Base-by-base conservation (phyloP, 164 flowering plant genomes). In the Pachysandra terminalis region DNA sequence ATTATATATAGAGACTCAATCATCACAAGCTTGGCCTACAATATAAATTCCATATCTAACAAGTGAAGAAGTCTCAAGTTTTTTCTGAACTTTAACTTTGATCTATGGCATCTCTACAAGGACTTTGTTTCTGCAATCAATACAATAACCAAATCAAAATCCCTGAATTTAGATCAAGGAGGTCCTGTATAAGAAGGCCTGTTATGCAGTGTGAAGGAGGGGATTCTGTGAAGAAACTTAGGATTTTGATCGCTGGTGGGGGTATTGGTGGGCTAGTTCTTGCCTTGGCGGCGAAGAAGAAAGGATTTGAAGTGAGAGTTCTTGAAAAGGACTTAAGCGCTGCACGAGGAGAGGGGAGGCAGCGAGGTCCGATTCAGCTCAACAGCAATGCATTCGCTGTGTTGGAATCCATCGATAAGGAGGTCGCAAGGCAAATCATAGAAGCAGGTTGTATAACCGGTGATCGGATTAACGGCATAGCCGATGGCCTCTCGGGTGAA, bases 371-470 rank as follows among this genome's bases (percentile, higher is more conserved):
- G 5, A 77, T 80, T 77, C 83, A 80, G 71, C 73, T 77, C 7
- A 66, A 59, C 71, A 77, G 80, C 63, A 80, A 60, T 72, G 83
- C 83, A 9, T 69, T 80, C 74, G 83, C 77, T 52, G 80, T 75
- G 51, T 74, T 80, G 69, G 76, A 74, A 72, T 76, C 73, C n/a
- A 80, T 80, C 40, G 83, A 77, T 70, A n/a, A n/a, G n/a, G n/a
- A n/a, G n/a, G n/a, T n/a, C n/a, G n/a, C n/a, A n/a, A n/a, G n/a
- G n/a, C n/a, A 66, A 64, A 74, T 74, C 45, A 64, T 77, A 68
- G 73, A 75, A 27, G 76, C 71, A 23, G 78, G 83, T 25, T 80
- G 83, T n/a, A 54, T 77, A 48, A 80, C 78, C n/a, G 83, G 83
- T 23, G 63, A 77, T 67, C n/a, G n/a, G n/a, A n/a, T n/a, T n/a